A percentile compares a stretch with the other conserved stretches of the same genome.
Conservation (phyloP, 805 yeast genomes). For the Pichia cephalocereana region DNA sequence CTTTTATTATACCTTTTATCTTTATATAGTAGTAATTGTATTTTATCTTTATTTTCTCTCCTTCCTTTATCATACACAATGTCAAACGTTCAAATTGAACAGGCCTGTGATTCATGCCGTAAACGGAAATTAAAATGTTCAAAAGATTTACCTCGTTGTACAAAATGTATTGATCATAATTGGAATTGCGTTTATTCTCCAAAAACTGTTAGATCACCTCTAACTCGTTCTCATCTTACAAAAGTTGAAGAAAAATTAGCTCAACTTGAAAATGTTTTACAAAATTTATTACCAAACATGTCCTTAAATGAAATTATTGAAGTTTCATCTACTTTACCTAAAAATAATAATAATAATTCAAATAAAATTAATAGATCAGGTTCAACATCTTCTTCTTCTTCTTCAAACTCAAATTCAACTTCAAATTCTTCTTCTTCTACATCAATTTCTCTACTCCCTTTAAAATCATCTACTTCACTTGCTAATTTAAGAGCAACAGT, state of each 20-base stretch:
- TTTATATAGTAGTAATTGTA: no score
- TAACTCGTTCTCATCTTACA: conserved; percentile 74
- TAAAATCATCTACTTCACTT: conserved; percentile 9
- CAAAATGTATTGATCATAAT: conserved; percentile 60
- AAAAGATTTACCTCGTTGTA: conserved; percentile 66
- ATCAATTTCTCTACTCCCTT: background rate
- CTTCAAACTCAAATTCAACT: background rate
- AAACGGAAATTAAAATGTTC: conserved; percentile 73
- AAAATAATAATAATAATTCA: background rate
- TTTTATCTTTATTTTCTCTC: no score
- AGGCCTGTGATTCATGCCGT: conserved; percentile 78
- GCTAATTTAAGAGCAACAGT: background rate
- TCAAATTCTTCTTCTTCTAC: background rate
- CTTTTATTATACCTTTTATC: no score
- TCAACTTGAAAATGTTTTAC: conserved; percentile 36
- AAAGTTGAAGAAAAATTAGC: conserved; percentile 55
- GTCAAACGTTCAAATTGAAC: conserved; percentile 26
- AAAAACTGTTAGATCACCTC: conserved; percentile 64
- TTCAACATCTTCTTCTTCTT: background rate
- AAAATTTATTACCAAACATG: conserved; percentile 34
- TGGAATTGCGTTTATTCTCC: conserved; percentile 80
- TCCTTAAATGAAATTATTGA: conserved; percentile 30
- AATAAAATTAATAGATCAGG: background rate
- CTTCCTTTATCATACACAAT: background rate
- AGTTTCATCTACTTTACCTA: conserved; percentile 7